Conservation (phyloP, 2,329 filamentous ascomycete species). For the Emydomyces testavorans region DNA sequence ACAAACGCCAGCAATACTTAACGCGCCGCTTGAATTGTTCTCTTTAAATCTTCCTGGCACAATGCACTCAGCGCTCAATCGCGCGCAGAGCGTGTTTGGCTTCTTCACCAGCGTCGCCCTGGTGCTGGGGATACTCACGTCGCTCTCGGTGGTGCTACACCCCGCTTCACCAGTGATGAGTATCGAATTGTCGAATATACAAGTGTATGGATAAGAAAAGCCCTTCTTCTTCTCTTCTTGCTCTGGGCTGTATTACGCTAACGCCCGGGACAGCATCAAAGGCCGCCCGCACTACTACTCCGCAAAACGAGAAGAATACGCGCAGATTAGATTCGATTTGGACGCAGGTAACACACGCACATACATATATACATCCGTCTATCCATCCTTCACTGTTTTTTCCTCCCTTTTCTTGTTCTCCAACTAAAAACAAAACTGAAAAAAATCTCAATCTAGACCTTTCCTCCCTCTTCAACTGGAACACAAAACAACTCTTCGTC, state of each 20-base stretch:
- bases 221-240: too few species aligned
- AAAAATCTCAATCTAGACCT: slow-evolving; percentile 47
- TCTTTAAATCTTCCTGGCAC: not conserved
- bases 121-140: slow-evolving; percentile 65
- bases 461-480: slow-evolving; percentile 91
- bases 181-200: slow-evolving; percentile 49
- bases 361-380: too few species aligned
- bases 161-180: slow-evolving; percentile 45
- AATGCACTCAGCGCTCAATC: slow-evolving; percentile 82
- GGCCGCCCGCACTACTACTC: slow-evolving; percentile 95
- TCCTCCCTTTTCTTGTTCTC: not conserved
- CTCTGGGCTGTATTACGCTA: too few species aligned
- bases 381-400: too few species aligned
- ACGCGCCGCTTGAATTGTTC: slow-evolving; percentile 1
- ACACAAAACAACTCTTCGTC: slow-evolving; percentile 96
- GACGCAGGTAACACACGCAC: slow-evolving; percentile 64
- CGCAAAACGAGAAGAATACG: slow-evolving; percentile 86
- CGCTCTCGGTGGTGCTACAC: slow-evolving; percentile 60
- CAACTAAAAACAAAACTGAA: not conserved
- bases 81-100: slow-evolving; percentile 85
- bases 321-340: slow-evolving; percentile 83
- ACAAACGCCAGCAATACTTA: not conserved
- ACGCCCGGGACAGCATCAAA: slow-evolving; percentile 61
- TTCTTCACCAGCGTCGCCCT: slow-evolving; percentile 96
- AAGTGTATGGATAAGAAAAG: too few species aligned